These are phyloP conservation scores for Alternaria triticimaculans DNA, from an alignment of 2,329 filamentous ascomycete species.

Conservation along the genomic window DNA sequence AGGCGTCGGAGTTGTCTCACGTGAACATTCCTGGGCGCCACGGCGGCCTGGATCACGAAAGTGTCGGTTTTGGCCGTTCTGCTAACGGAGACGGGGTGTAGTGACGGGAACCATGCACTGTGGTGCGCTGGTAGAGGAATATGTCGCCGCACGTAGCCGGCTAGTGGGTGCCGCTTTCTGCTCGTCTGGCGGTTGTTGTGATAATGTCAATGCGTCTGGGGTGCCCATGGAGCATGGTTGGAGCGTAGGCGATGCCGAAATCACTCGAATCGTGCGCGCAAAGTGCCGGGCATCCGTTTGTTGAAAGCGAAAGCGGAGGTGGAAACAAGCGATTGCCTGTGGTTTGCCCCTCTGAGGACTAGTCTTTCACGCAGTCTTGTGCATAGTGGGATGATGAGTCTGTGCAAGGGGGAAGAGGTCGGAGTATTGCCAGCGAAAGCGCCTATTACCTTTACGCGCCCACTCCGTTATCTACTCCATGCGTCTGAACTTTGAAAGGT, in stretches of 20 bases:
- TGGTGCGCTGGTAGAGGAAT: not conserved
- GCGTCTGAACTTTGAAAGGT: not conserved
- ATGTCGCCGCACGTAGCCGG: not conserved
- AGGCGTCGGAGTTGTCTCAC: not conserved
- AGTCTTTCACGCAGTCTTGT: not conserved
- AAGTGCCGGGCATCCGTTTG: not conserved
- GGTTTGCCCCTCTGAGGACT: not conserved
- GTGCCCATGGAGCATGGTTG: not conserved
- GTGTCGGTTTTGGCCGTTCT: not conserved
- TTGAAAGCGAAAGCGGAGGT: not conserved
- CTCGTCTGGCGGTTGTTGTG: not conserved
- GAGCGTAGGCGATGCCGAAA: not conserved
- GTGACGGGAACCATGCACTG: not conserved
- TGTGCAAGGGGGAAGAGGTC: not conserved
- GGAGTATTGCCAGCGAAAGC: not conserved
- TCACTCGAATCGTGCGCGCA: not conserved
- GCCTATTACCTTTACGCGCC: not conserved
- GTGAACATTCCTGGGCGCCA: slow-evolving; percentile 5
- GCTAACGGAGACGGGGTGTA: not conserved
- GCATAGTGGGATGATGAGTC: not conserved
- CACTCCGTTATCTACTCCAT: not conserved
- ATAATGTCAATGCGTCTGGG: not conserved
- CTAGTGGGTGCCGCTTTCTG: not conserved
- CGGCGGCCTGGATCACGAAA: not conserved
- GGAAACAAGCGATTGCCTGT: not conserved